Percentiles rank a stretch among this genome's conserved stretches.
These are phyloP conservation scores for Sindora glabra DNA, from an alignment of 306 rosid species.

Conservation along the genomic window DNA sequence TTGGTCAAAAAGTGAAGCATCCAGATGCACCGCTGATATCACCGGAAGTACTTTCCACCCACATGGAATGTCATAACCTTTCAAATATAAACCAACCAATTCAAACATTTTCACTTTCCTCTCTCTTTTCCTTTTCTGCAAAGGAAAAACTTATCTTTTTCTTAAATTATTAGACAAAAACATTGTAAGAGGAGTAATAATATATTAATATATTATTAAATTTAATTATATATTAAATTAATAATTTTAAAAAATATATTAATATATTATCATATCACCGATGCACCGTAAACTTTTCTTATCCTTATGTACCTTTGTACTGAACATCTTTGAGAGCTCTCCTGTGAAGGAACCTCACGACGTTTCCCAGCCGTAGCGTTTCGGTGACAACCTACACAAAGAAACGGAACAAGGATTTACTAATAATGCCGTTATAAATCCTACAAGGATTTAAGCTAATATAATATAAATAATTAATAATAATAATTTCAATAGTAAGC, in stretches of 20 bases:
- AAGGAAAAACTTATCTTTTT: not conserved
- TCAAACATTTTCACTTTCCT: not conserved
- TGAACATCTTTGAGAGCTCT: slow-evolving; percentile 79
- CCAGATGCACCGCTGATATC: slow-evolving; percentile 90
- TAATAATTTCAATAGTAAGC: not conserved
- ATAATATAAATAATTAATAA: not conserved
- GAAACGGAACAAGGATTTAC: too few species aligned
- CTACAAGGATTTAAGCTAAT: not conserved
- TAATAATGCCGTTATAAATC: too few species aligned
- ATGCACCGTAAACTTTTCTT: too few species aligned
- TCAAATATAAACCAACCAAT: slow-evolving; percentile 17
- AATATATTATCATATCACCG: too few species aligned
- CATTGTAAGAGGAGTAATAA: too few species aligned
- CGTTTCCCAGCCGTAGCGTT: slow-evolving; percentile 90
- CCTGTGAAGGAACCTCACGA: slow-evolving; percentile 95
- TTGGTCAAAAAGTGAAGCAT: slow-evolving; percentile 83
- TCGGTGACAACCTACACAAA: slow-evolving; percentile 74
- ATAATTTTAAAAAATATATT: too few species aligned
- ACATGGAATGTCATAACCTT: slow-evolving; percentile 98
- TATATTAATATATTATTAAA: too few species aligned
- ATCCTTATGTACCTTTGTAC: slow-evolving; percentile 63
- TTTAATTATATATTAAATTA: not conserved
- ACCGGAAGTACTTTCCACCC: slow-evolving; percentile 99
- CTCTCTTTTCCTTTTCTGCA: slow-evolving; percentile 3
- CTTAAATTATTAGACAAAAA: too few species aligned